Base-by-base conservation (phyloP, 2,329 filamentous ascomycete genomes). In the Chalaropsis ovoidea region DNA sequence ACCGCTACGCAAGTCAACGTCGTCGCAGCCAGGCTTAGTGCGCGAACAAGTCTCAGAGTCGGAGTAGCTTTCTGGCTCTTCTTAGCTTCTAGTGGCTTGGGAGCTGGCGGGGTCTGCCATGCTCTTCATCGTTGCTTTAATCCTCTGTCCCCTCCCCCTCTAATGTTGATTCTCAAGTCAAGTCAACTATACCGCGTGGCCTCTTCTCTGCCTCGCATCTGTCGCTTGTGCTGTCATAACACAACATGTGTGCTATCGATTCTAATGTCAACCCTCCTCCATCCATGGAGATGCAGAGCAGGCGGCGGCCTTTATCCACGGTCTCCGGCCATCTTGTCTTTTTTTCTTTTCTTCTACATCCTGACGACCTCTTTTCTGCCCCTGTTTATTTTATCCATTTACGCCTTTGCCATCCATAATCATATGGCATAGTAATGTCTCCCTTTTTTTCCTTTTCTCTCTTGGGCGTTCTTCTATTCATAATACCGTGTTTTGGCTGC, bases 41-140 rank as follows among this genome's bases (percentile, higher is more conserved):
- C 39, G 60, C 39, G 39, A 43, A 19, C 39, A 42, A 27, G 35
- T 45, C 13, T 45, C 19, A 8, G 60, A 45, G 39, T 61, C 39
- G 41, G 39, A 61, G 39, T 45, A 45, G 60, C 39, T 61, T 39
- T 58, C 52, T 39, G 22, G 52, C 52, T 58, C 52, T 39, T 58
- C 27, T 35, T 58, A 58, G 52, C 31, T 7, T 6, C 35, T 39
- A 8, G 35, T n/a, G 13, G 31, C 24, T 58, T 35, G n/a, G n/a
- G n/a, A n/a, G n/a, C n/a, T n/a, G n/a, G n/a, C n/a, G n/a, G n/a
- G n/a, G n/a, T n/a, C n/a, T n/a, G n/a, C n/a, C n/a, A n/a, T n/a
- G n/a, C n/a, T n/a, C n/a, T n/a, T n/a, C n/a, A n/a, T n/a, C n/a
- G n/a, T n/a, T n/a, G n/a, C n/a, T n/a, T n/a, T n/a, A n/a, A n/a